These are phyloP conservation scores for Blastomyces gilchristii DNA, from an alignment of 2,329 filamentous ascomycete genomes.

Conservation along the genomic window DNA sequence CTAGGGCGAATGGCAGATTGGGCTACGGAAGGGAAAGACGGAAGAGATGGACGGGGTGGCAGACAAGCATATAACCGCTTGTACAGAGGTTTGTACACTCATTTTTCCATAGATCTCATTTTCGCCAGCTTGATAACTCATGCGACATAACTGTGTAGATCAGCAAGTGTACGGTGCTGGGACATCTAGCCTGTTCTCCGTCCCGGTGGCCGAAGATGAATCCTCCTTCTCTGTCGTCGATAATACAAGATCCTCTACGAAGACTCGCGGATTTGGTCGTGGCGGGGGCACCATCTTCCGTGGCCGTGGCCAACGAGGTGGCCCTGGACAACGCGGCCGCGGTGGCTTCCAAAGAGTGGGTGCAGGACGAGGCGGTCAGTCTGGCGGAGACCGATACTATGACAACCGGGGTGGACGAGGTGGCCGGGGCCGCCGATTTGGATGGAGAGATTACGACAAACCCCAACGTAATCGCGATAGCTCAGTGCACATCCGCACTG, in stretches of 20 bases:
- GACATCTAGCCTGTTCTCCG: conserved; percentile 74
- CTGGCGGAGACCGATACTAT: conserved; percentile 52
- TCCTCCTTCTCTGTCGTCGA: conserved; percentile 96
- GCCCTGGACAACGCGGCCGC: conserved; percentile 60
- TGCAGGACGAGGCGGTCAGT: conserved; percentile 55
- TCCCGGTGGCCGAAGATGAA: conserved; percentile 89
- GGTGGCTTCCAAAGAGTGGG: conserved; percentile 64
- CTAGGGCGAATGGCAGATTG: conserved; percentile 98
- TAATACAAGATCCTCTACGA: conserved; percentile 76
- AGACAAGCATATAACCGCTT: conserved; percentile 85
- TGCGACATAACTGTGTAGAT: conserved; percentile 44
- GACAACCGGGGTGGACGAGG: conserved; percentile 60
- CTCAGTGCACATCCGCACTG: conserved; percentile 88
- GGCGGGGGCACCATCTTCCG: conserved; percentile 86
- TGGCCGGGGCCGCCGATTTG: conserved; percentile 72
- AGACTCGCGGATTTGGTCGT: conserved; percentile 69
- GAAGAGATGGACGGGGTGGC: conserved; percentile 59
- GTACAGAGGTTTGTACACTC: conserved; percentile 61
- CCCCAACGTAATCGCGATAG: conserved; percentile 91
- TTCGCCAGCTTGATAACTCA: conserved; percentile 15
- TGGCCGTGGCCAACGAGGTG: conserved; percentile 65
- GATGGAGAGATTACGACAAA: conserved; percentile 99
- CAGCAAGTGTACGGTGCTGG: conserved; percentile 95
- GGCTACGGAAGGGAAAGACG: conserved; percentile 76
- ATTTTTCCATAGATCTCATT: conserved; percentile 5